Conservation (phyloP, 345 rosid genomes). For the Eucalyptus paniculata region DNA sequence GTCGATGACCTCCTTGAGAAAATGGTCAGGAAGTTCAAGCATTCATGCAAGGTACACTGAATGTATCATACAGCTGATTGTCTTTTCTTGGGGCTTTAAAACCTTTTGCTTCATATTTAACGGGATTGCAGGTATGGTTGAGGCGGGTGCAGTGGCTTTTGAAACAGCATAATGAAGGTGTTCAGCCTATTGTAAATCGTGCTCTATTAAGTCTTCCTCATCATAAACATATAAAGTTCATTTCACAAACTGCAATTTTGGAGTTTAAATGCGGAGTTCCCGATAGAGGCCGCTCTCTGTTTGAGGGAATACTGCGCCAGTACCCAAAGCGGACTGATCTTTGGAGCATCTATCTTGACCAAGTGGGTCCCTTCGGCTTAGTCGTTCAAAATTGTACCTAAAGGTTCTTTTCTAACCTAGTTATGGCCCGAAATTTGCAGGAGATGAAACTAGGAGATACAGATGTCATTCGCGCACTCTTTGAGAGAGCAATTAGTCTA, state of each 20-base stretch:
- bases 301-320: constrained; percentile 78
- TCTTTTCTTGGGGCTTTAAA: not conserved
- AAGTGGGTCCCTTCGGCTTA: constrained; percentile 24
- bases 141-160: constrained; percentile 44
- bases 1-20: constrained; percentile 66
- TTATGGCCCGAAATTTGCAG: constrained; percentile 8
- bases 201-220: constrained; percentile 77
- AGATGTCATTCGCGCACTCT: constrained; percentile 54
- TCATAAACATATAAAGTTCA: constrained; percentile 76
- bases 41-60: constrained; percentile 71
- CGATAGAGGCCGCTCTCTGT: constrained; percentile 78
- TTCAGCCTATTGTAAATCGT: constrained; percentile 56
- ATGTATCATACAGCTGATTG: not conserved
- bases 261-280: constrained; percentile 88
- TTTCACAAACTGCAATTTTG: constrained; percentile 73
- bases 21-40: constrained; percentile 82
- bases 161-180: constrained; percentile 43
- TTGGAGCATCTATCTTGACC: constrained; percentile 95
- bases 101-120: not conserved
- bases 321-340: constrained; percentile 94
- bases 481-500: constrained; percentile 82
- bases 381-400: not conserved
- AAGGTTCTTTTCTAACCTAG: not conserved
- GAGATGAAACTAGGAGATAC: constrained; percentile 72
- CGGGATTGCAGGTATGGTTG: constrained; percentile 54